Evolutionary conservation across 2,329 filamentous ascomycete species (phyloP).

Genomic region (Botrytis galanthina): DNA sequence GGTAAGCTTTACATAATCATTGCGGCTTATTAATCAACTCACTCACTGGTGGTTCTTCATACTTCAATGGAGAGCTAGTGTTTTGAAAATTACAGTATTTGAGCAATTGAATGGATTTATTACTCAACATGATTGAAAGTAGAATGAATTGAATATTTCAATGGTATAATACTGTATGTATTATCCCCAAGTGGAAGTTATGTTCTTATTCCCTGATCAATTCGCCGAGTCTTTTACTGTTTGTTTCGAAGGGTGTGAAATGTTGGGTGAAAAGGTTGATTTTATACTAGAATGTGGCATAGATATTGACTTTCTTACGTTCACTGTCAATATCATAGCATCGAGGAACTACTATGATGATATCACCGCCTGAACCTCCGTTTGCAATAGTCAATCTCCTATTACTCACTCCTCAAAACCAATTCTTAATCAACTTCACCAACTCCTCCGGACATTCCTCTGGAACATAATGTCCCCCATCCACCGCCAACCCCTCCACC

Average conservation of each 20-base stretch:
- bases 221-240: background rate
- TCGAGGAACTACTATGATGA: background rate
- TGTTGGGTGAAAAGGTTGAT: background rate
- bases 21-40: too few species aligned
- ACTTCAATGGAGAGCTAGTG: too few species aligned
- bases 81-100: too few species aligned
- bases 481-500: slow-evolving; percentile 45
- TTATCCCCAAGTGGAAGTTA: background rate
- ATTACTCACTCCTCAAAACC: slow-evolving; percentile 33
- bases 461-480: slow-evolving; percentile 50
- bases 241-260: background rate
- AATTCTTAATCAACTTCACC: slow-evolving; percentile 43
- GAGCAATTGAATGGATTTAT: too few species aligned
- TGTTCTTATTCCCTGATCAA: background rate
- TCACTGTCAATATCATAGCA: background rate
- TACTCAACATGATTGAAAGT: too few species aligned
- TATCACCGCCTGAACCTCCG: background rate
- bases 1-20: too few species aligned
- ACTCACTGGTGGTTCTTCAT: too few species aligned
- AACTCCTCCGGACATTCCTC: slow-evolving; percentile 52
- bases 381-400: background rate
- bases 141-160: too few species aligned
- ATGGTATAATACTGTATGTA: too few species aligned
- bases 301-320: background rate
- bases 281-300: background rate